Conservation (phyloP, 1,284 basidiomycete species). For the Naganishia sp. region DNA sequence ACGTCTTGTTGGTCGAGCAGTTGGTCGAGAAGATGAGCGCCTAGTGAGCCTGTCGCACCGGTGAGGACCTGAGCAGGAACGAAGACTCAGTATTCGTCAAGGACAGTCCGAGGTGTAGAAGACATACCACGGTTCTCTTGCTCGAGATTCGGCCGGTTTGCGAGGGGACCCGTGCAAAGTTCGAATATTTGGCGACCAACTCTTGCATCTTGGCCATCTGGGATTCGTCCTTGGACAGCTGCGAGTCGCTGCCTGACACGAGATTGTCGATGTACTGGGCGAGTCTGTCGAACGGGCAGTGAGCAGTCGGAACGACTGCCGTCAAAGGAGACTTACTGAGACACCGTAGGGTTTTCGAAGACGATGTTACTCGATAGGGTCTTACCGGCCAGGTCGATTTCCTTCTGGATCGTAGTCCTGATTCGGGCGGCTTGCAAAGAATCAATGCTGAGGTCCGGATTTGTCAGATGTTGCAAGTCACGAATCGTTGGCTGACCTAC, state of each 20-base stretch:
- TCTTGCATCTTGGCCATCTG: slow-evolving; percentile 29
- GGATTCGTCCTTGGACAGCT: slow-evolving; percentile 20
- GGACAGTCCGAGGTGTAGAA: slow-evolving; percentile 19
- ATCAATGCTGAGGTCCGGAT: slow-evolving; percentile 57
- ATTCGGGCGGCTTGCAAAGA: slow-evolving; percentile 63
- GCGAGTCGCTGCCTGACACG: slow-evolving; percentile 19
- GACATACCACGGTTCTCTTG: slow-evolving; percentile 24
- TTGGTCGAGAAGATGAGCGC: slow-evolving; percentile 61
- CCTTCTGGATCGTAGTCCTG: slow-evolving; percentile 59
- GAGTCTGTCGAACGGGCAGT: neutral
- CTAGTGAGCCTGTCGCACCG: slow-evolving; percentile 65
- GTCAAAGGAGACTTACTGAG: slow-evolving; percentile 42
- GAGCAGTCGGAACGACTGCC: neutral
- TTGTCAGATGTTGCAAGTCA: slow-evolving; percentile 41
- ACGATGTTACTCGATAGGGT: slow-evolving; percentile 56
- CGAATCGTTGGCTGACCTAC: neutral
- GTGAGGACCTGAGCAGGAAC: slow-evolving; percentile 52
- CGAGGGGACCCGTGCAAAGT: slow-evolving; percentile 16
- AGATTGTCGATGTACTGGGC: slow-evolving; percentile 20
- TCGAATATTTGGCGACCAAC: slow-evolving; percentile 18
- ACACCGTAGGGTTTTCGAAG: slow-evolving; percentile 51
- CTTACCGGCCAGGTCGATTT: slow-evolving; percentile 53
- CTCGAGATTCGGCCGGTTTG: neutral
- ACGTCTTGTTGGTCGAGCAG: slow-evolving; percentile 55
- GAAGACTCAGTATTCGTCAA: neutral